Base-by-base conservation (phyloP, 768 basidiomycete genomes). In the Kwoniella pini region DNA sequence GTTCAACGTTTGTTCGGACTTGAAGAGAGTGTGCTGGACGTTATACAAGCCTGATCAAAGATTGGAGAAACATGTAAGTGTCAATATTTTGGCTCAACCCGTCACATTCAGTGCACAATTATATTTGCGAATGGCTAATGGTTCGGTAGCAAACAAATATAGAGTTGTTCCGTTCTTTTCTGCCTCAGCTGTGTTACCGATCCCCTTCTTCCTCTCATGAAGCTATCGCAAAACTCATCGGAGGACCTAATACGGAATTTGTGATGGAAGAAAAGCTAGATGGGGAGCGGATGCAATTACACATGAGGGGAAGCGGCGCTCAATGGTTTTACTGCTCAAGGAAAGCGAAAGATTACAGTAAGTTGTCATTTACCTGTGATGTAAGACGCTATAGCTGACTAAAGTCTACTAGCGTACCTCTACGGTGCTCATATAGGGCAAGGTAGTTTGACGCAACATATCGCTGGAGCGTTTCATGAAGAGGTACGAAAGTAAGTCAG, bases 181-280 rank as follows among this genome's bases (percentile, higher is more conserved):
- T 91, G 0, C 96, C 96, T 0, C 97, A 97, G 88, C 83, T 99
- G 39, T 96, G 92, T 80, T 91, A 90, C 71, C 85, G 95, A 6
- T 88, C 91, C 0, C 88, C 74, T 15, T 69, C 86, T 0, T 85
- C 83, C 64, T 88, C 84, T 63, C 84, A 95, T 24, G 88, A 89
- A 67, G 88, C 90, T 26, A 86, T 91, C 0, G 86, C 95, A 48
- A 89, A 87, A 67, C 85, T 88, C 59, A 94, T 99, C 10, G 71
- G 69, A 2, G 69, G 46, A 87, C 85, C 84, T 19, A 85, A 85
- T 9, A 77, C 81, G 6, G 84, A 86, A 42, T 99, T 99, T 72
- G 80, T 91, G 63, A 88, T 99, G 36, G 96, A 99, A 76, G 96
- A 99, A 80, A 99, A 98, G 75, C 83, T 98, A 1, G 96, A 99